Evolutionary conservation across 192 early-diverging fungal species (phyloP).

Genomic region (Coemansia aciculifera): DNA sequence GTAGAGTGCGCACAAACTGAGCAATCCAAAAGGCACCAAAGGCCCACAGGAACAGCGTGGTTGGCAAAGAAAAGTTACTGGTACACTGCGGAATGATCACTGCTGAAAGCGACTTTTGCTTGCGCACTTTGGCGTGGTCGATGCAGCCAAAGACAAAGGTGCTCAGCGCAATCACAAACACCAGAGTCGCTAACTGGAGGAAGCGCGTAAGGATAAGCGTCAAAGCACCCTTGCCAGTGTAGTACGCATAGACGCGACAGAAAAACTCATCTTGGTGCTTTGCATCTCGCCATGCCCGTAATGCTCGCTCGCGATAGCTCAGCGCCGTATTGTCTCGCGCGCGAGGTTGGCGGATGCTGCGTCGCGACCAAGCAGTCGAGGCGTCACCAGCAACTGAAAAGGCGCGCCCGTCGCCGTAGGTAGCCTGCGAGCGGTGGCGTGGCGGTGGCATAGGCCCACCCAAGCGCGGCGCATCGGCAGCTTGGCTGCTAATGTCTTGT

Average conservation of each 20-base stretch:
- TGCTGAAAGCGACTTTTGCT: constrained; percentile 67
- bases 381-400: constrained; percentile 21
- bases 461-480: constrained; percentile 25
- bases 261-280: constrained; percentile 85
- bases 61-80: constrained; percentile 61
- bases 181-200: constrained; percentile 80
- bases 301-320: constrained; percentile 62
- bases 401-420: constrained; percentile 35
- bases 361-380: constrained; percentile 20
- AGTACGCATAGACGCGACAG: constrained; percentile 81
- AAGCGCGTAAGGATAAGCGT: constrained; percentile 77
- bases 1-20: constrained; percentile 65
- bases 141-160: constrained; percentile 90
- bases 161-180: constrained; percentile 85
- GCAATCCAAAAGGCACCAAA: constrained; percentile 77
- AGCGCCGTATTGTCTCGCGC: constrained; percentile 9
- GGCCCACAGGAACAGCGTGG: constrained; percentile 60
- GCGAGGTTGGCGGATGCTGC: constrained; percentile 14
- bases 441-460: constrained; percentile 48
- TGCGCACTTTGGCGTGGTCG: constrained; percentile 78
- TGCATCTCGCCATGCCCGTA: constrained; percentile 82
- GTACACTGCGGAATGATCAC: constrained; percentile 81
- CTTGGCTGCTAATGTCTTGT: constrained; percentile 46
- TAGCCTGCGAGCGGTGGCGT: constrained; percentile 16
- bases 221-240: constrained; percentile 81